Base-by-base conservation (phyloP, 192 early-diverging fungal species). In the Coemansia sp. region DNA sequence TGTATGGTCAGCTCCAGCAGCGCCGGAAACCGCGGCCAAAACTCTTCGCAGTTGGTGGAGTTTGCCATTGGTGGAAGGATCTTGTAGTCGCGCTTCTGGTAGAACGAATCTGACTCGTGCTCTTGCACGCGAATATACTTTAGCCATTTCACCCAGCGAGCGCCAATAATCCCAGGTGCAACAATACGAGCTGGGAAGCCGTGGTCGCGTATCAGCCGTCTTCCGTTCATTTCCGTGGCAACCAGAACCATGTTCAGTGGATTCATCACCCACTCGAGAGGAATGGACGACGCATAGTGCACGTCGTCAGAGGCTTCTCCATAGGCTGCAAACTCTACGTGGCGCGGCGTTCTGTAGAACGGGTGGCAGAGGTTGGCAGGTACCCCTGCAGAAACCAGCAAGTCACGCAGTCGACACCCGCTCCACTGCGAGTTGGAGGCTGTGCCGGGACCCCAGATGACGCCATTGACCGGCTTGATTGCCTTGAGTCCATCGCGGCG, bases 151-250 rank as follows among this genome's bases (percentile, higher is more conserved):
- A 95, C 89, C 64, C 81, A 89, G 34, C 95, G 86, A 1, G 93
- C 95, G 18, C 94, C 95, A 35, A 97, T 94, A 62, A 87, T 81
- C 3, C 95, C 95, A 25, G 94, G 94, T 6, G 95, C 88, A 37
- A 97, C 86, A n/a, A 90, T 85, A 16, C 95, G 91, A 10, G 94
- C 64, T 3, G 95, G 95, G 65, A 81, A 91, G 6, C 95, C 94
- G 75, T 97, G 95, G 76, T 95, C 93, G 34, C 89, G 89, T 0
- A 88, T 59, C 31, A 95, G 79, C 42, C 66, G 53, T 56, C 80
- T 58, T 25, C 91, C 92, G 72, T 95, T 95, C 88, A 92, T 91
- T 67, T 84, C 83, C 26, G 89, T 91, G 20, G 93, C 93, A 13
- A 95, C 72, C 21, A 95, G 59, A 23, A 93, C 84, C 68, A 93